Conservation (phyloP, 2,329 filamentous ascomycete genomes). For the Verticillium tricorpus region DNA sequence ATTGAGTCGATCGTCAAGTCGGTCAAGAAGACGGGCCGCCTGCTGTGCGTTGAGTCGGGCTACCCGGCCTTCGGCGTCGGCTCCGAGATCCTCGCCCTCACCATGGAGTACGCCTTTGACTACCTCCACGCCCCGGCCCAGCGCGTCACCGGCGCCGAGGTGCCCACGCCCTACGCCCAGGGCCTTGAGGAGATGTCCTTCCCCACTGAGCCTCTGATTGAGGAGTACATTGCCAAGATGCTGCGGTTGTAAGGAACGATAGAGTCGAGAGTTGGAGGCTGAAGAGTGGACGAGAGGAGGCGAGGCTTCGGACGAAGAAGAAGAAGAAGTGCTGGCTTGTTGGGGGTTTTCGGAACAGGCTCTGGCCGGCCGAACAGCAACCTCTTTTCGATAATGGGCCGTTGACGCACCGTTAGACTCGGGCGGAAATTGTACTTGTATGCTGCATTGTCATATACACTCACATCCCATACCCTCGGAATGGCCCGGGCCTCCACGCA, state of each 20-base stretch:
- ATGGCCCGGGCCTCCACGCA: background rate
- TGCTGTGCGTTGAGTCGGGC: constrained; percentile 89
- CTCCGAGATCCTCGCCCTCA: constrained; percentile 86
- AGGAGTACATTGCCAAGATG: constrained; percentile 84
- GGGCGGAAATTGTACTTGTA: constrained; percentile 1
- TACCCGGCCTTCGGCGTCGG: constrained; percentile 94
- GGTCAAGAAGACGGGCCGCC: constrained; percentile 95
- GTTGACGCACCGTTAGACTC: background rate
- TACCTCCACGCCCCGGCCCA: constrained; percentile 93
- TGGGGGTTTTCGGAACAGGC: background rate
- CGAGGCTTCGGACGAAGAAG: background rate
- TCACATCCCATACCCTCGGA: constrained; percentile 15
- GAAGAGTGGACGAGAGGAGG: background rate
- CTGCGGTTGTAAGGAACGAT: constrained; percentile 60
- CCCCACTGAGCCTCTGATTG: constrained; percentile 84
- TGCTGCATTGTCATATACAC: constrained; percentile 20
- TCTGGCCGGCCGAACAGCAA: background rate
- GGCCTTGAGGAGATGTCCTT: constrained; percentile 94
- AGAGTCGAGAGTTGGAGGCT: background rate
- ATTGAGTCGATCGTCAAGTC: constrained; percentile 93
- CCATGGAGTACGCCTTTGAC: constrained; percentile 98
- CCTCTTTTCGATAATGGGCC: background rate
- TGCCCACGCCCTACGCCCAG: constrained; percentile 91
- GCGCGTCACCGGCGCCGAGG: constrained; percentile 93
- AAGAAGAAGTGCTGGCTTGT: background rate